Evolutionary conservation across 2,329 filamentous ascomycete species (phyloP).

Genomic region (Nannizzia gypsea): DNA sequence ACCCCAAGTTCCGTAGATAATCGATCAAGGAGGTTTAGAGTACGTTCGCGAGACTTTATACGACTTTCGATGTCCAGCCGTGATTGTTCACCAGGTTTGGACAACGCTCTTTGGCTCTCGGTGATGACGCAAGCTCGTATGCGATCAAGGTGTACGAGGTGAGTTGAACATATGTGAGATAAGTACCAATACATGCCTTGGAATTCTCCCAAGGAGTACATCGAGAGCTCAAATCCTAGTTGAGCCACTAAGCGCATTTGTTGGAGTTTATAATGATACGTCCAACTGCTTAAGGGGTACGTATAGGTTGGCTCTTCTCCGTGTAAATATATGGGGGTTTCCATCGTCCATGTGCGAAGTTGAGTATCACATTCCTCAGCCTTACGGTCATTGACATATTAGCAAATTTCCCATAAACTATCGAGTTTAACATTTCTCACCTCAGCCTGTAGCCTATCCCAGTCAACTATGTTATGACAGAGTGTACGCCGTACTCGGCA

Average conservation of each 20-base stretch:
- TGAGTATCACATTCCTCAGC: constrained; percentile 60
- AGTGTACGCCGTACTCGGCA: constrained; percentile 83
- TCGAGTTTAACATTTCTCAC: constrained; percentile 29
- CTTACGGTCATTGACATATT: constrained; percentile 16
- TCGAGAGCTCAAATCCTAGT: constrained; percentile 83
- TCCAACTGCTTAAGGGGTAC: constrained; percentile 75
- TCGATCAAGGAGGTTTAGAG: constrained; percentile 45
- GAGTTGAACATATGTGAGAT: constrained; percentile 57
- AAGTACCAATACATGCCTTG: constrained; percentile 87
- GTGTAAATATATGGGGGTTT: constrained; percentile 46
- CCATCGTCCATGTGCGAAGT: constrained; percentile 49
- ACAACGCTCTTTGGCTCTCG: constrained; percentile 21
- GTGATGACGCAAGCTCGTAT: constrained; percentile 54
- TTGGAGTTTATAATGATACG: constrained; percentile 77
- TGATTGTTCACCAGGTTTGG: constrained; percentile 10
- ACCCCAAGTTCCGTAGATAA: constrained; percentile 55
- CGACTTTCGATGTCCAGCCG: constrained; percentile 16
- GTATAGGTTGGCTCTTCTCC: constrained; percentile 48
- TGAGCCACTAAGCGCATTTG: constrained; percentile 81
- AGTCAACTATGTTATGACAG: constrained; percentile 68
- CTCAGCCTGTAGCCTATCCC: constrained; percentile 73
- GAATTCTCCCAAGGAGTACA: constrained; percentile 78
- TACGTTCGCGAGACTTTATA: constrained; percentile 27
- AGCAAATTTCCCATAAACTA: neutral
- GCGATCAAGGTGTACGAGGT: constrained; percentile 57